These are phyloP conservation scores for Coniophora puteana DNA, from an alignment of 1,284 basidiomycete species.

Conservation along the genomic window DNA sequence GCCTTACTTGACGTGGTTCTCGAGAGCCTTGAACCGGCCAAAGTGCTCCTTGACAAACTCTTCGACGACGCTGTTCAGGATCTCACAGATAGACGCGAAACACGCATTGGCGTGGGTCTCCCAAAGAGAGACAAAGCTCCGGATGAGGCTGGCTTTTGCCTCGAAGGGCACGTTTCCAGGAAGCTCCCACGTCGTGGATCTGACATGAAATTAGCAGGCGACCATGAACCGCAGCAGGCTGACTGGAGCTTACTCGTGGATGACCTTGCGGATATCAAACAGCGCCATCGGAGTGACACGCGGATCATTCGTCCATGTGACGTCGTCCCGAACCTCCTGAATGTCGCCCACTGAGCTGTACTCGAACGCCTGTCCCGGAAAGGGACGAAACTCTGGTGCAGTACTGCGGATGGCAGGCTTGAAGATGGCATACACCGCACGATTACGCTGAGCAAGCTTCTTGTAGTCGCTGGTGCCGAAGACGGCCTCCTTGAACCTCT, in stretches of 20 bases:
- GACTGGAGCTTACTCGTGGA: constrained; percentile 23
- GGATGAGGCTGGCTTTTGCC: constrained; percentile 41
- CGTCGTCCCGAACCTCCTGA: constrained; percentile 8
- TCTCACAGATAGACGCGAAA: constrained; percentile 29
- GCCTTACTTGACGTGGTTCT: constrained; percentile 27
- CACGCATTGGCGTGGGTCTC: constrained; percentile 34
- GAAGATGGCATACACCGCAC: constrained; percentile 29
- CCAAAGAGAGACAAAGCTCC: constrained; percentile 39
- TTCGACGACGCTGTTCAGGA: constrained; percentile 18
- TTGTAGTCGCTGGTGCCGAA: constrained; percentile 31
- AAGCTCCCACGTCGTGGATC: constrained; percentile 49
- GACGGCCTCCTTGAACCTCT: constrained; percentile 32
- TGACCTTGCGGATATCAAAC: constrained; percentile 27
- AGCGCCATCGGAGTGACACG: constrained; percentile 19
- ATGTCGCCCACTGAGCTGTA: constrained; percentile 9
- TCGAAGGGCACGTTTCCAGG: constrained; percentile 48
- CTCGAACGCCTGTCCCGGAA: constrained; percentile 7
- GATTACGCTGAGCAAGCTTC: constrained; percentile 33
- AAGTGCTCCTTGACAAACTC: constrained; percentile 28
- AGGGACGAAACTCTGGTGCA: constrained; percentile 37
- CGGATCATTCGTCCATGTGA: neutral
- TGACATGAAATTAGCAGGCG: constrained; percentile 16
- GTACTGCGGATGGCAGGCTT: constrained; percentile 34
- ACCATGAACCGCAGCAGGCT: neutral
- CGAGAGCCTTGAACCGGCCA: constrained; percentile 26